Evolutionary conservation across 2,329 filamentous ascomycete species (phyloP).

Genomic region (Aspergillus hiratsukae): DNA sequence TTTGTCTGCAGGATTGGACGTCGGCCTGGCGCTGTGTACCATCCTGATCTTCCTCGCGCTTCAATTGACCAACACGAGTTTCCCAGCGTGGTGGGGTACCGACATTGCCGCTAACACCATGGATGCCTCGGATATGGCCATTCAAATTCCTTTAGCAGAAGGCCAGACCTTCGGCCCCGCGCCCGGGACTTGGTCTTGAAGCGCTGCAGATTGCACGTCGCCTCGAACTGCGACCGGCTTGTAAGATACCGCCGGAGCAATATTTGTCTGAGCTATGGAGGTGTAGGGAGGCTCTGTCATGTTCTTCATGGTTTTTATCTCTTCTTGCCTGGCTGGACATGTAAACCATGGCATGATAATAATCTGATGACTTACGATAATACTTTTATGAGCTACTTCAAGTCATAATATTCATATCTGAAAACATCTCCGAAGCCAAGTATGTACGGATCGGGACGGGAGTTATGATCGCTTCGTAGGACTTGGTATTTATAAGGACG

Average conservation of each 20-base stretch:
- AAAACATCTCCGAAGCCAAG: not conserved
- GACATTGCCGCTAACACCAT: slow-evolving; percentile 55
- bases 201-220: not conserved
- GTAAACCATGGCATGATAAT: not conserved
- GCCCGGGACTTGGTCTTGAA: slow-evolving; percentile 36
- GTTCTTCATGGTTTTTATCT: not conserved
- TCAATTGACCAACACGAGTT: slow-evolving; percentile 52
- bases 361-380: not conserved
- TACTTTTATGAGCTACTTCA: not conserved
- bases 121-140: slow-evolving; percentile 57
- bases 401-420: not conserved
- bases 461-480: not conserved
- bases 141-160: slow-evolving; percentile 49
- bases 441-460: not conserved
- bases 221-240: not conserved
- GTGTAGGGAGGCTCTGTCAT: not conserved
- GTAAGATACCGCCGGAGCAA: not conserved
- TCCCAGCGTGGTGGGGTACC: slow-evolving; percentile 68
- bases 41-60: slow-evolving; percentile 68
- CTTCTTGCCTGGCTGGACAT: not conserved
- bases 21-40: slow-evolving; percentile 61
- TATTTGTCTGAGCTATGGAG: not conserved
- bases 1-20: slow-evolving; percentile 66
- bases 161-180: slow-evolving; percentile 60
- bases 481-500: not conserved